Evolutionary conservation across 257 asterid species (phyloP), one percentile per base, ranked within the genome.

Genomic region (Perilla frutescens): DNA sequence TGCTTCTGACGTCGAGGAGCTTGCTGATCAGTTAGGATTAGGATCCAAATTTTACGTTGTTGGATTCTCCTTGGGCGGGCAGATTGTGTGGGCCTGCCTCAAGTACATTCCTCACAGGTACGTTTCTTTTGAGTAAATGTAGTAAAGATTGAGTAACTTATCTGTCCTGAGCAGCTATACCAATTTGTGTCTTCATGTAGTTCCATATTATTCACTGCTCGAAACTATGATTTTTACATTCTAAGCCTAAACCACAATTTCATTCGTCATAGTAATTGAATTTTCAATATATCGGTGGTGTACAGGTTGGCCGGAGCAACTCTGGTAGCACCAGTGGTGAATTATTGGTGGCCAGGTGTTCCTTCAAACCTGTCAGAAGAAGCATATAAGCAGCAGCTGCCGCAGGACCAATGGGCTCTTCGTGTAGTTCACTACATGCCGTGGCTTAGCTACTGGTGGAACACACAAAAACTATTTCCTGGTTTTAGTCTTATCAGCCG

Each of bases 41-140:
- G 97, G 97, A 7, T 81, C 91, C 62, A 91, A 80, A 72, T 93
- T 93, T 71, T 87, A 90, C 62, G 81, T 90, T 6, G 55, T 79
- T 53, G 98, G 97, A 11, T 81, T 81, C 82, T 93, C 98, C 20
- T 62, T 90, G 87, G 97, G 98, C 6, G 98, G 97, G 34, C 95
- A 90, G 84, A 78, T 80, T 15, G 87, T 86, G n/a, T 93, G 97
- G 97, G 77, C 82, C 26, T 89, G 89, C 84, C 91, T 93, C 84
- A 89, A 93, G 77, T 85, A 90, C 79, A 93, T 93, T 53, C 97
- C 97, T 72, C 96, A 90, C 65, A 87, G 98, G 98, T 85, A 79
- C 14, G 7, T 58, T 41, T 53, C 47, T 14, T 51, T 14, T 14
- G 3, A 6, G 7, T 65, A 14, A 15, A 37, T 54, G 8, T 37